Conservation (phyloP, 2,329 filamentous ascomycete genomes). For the Penicillium hordei region DNA sequence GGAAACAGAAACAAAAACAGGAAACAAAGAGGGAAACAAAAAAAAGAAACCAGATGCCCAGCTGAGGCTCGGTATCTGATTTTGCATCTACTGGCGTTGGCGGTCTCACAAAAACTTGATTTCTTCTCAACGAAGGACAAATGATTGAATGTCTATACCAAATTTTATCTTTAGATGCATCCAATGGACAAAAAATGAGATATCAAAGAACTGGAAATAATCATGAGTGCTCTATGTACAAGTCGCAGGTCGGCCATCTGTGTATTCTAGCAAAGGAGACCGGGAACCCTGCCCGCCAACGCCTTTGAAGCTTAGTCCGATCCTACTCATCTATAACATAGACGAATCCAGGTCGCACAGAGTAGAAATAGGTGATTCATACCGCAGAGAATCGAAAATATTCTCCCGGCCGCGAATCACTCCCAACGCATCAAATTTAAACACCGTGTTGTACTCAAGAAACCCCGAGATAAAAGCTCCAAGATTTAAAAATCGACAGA, state of each 20-base stretch:
- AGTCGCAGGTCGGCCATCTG: slow-evolving; percentile 13
- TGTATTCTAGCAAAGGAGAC: slow-evolving; percentile 14
- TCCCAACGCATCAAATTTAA: slow-evolving; percentile 11
- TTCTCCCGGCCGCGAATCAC: slow-evolving; percentile 15
- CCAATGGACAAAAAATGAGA: slow-evolving; percentile 7
- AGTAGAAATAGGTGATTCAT: slow-evolving; percentile 1
- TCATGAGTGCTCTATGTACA: slow-evolving; percentile 27
- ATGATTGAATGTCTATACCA: slow-evolving; percentile 28
- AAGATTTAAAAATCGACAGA: slow-evolving; percentile 19
- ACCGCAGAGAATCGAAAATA: background rate
- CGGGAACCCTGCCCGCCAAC: slow-evolving; percentile 22
- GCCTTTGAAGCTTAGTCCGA: slow-evolving; percentile 11
- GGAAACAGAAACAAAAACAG: background rate
- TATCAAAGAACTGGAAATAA: slow-evolving; percentile 12
- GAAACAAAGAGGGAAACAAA: no score
- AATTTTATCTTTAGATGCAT: slow-evolving; percentile 15
- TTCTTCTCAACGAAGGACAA: slow-evolving; percentile 21
- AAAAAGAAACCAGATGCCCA: background rate
- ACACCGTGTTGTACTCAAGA: slow-evolving; percentile 12
- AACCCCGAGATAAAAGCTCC: slow-evolving; percentile 20
- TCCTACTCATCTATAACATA: background rate
- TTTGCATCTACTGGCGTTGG: slow-evolving; percentile 26
- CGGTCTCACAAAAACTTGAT: slow-evolving; percentile 20
- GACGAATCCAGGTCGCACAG: background rate
- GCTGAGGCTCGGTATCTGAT: slow-evolving; percentile 2